Evolutionary conservation across 2,329 filamentous ascomycete species (phyloP).

Genomic region (Bimuria novae-zelandiae): DNA sequence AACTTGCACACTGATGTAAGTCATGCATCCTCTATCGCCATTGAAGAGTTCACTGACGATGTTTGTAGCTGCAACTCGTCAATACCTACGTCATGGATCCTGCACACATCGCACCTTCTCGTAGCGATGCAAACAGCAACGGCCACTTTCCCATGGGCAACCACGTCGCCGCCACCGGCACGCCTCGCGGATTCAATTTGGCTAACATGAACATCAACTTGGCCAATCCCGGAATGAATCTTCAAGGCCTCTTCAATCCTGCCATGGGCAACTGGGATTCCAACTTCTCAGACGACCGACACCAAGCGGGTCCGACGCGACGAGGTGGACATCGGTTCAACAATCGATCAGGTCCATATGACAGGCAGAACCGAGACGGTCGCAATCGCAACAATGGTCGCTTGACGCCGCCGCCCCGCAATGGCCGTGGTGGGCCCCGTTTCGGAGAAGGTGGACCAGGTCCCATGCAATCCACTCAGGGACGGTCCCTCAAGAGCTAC

Average conservation of each 20-base stretch:
- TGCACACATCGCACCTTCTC: constrained; percentile 88
- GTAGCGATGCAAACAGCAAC: constrained; percentile 92
- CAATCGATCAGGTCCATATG: constrained; percentile 48
- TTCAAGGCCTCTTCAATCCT: constrained; percentile 56
- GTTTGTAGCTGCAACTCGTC: constrained; percentile 75
- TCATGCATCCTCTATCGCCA: constrained; percentile 17
- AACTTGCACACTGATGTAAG: constrained; percentile 81
- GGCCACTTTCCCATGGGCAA: constrained; percentile 88
- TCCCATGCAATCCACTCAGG: constrained; percentile 88
- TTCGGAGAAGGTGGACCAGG: constrained; percentile 79
- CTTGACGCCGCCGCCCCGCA: constrained; percentile 56
- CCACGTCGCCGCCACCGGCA: constrained; percentile 73
- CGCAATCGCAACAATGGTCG: constrained; percentile 54
- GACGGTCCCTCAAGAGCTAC: constrained; percentile 92
- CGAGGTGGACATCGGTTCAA: constrained; percentile 46
- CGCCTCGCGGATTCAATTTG: constrained; percentile 89
- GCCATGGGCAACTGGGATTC: constrained; percentile 63
- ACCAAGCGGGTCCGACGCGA: constrained; percentile 51
- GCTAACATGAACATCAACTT: constrained; percentile 70
- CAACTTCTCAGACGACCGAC: constrained; percentile 41
- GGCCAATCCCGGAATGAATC: constrained; percentile 52
- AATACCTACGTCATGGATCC: constrained; percentile 95
- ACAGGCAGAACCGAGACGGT: constrained; percentile 44
- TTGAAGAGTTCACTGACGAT: not conserved
- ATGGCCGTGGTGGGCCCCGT: constrained; percentile 61